A percentile compares a stretch with the other conserved stretches of the same genome.
These are phyloP conservation scores for Tolypocladium inflatum DNA, from an alignment of 2,329 filamentous ascomycete species.

Conservation along the genomic window DNA sequence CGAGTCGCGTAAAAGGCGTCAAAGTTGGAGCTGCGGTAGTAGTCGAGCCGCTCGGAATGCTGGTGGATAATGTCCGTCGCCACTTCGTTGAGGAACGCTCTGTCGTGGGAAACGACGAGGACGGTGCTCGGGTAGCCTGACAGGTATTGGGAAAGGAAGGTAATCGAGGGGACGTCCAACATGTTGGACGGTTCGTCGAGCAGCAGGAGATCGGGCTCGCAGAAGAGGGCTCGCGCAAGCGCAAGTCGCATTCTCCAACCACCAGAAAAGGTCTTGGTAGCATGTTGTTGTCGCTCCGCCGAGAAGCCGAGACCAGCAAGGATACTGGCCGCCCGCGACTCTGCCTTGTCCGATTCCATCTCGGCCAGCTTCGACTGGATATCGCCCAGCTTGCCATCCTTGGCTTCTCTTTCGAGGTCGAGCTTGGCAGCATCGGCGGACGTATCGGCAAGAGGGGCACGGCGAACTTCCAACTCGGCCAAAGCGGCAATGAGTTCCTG, in stretches of 20 bases:
- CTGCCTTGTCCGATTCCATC: conserved; percentile 99
- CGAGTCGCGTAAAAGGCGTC: conserved; percentile 95
- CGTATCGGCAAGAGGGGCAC: conserved; percentile 77
- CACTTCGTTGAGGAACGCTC: conserved; percentile 96
- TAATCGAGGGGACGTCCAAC: conserved; percentile 99
- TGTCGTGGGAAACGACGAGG: conserved; percentile 95
- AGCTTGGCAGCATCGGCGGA: conserved; percentile 79
- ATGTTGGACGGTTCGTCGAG: conserved; percentile 99
- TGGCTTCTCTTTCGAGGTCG: conserved; percentile 78
- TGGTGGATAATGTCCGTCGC: conserved; percentile 99
- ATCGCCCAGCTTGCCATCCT: conserved; percentile 84
- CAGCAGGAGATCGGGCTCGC: conserved; percentile 88
- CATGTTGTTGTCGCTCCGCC: conserved; percentile 77
- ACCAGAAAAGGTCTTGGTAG: conserved; percentile 97
- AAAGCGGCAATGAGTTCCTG: conserved; percentile 71
- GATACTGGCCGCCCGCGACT: conserved; percentile 90
- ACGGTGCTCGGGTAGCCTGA: conserved; percentile 91
- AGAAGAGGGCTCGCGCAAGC: conserved; percentile 89
- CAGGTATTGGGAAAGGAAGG: conserved; percentile 92
- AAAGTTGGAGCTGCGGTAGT: conserved; percentile 97
- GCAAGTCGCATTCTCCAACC: conserved; percentile 99
- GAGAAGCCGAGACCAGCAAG: conserved; percentile 96
- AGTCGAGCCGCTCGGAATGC: conserved; percentile 92
- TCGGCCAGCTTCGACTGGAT: conserved; percentile 87
- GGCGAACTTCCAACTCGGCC: conserved; percentile 65